These are phyloP conservation scores for Podaxis rugospora DNA, from an alignment of 768 basidiomycete species.

Conservation along the genomic window DNA sequence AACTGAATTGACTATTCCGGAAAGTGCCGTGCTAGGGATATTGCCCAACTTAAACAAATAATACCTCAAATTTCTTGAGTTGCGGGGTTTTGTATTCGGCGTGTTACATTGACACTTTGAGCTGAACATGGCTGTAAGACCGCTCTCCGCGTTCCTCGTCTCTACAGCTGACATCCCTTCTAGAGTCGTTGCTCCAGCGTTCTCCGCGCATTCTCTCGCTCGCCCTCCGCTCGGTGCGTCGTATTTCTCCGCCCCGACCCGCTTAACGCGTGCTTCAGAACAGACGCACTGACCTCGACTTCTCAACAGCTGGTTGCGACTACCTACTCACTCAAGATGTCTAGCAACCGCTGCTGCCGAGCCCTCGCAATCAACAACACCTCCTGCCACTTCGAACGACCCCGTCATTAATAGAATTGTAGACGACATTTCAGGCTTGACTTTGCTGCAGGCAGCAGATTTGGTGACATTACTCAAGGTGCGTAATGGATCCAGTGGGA, in stretches of 20 bases:
- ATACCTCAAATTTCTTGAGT: slow-evolving; percentile 30
- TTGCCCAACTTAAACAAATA: slow-evolving; percentile 29
- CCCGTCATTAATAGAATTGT: slow-evolving; percentile 79
- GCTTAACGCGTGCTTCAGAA: slow-evolving; percentile 1
- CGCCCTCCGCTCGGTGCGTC: slow-evolving; percentile 32
- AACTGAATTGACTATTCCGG: not conserved
- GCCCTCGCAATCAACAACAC: slow-evolving; percentile 33
- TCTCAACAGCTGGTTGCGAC: slow-evolving; percentile 31
- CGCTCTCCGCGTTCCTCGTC: not conserved
- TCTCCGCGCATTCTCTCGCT: slow-evolving; percentile 39
- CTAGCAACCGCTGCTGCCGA: slow-evolving; percentile 51
- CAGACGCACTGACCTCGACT: slow-evolving; percentile 10
- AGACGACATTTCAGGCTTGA: slow-evolving; percentile 85
- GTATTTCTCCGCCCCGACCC: not conserved
- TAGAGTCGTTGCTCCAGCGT: slow-evolving; percentile 42
- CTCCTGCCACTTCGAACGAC: slow-evolving; percentile 46
- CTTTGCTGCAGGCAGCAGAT: slow-evolving; percentile 92
- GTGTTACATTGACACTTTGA: slow-evolving; percentile 20
- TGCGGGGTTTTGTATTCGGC: slow-evolving; percentile 12
- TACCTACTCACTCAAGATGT: slow-evolving; percentile 43
- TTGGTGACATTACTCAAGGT: slow-evolving; percentile 91
- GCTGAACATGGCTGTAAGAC: slow-evolving; percentile 39
- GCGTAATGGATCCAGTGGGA: not conserved
- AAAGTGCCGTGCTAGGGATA: slow-evolving; percentile 11
- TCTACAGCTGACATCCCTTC: slow-evolving; percentile 4